Percentiles rank a stretch among this genome's conserved stretches.
phyloP scores from a whole-genome alignment of 139 green algal species.

The Spirogloea muscicola region DNA sequence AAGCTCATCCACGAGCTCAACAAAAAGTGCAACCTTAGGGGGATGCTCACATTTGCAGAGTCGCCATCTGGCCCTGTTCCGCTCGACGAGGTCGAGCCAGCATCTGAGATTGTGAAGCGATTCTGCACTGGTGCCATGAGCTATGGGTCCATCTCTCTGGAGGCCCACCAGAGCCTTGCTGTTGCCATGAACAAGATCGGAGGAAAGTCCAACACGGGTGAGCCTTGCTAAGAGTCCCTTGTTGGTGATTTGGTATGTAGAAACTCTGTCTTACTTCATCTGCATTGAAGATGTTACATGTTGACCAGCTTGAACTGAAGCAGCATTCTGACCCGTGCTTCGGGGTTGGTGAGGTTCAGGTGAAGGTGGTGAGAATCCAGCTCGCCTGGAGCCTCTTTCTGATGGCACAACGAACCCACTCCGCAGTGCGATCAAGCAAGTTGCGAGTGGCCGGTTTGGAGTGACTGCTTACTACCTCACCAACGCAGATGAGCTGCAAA shows the following conservation, averaged over 20 bases:
- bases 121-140: constrained; percentile 84
- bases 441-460: constrained; percentile 85
- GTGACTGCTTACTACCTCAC: constrained; percentile 90
- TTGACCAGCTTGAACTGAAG: no score
- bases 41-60: constrained; percentile 80
- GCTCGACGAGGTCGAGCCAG: constrained; percentile 78
- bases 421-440: constrained; percentile 81
- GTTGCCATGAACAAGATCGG: constrained; percentile 90
- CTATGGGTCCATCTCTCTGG: constrained; percentile 83
- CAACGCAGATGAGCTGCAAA: constrained; percentile 92
- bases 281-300: no score
- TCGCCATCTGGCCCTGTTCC: constrained; percentile 26
- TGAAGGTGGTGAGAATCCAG: constrained; percentile 90
- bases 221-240: no score
- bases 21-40: constrained; percentile 77
- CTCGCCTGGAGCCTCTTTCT: constrained; percentile 65
- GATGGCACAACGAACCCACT: constrained; percentile 80
- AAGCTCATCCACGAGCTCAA: constrained; percentile 69
- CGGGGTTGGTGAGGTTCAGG: no score
- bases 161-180: constrained; percentile 88
- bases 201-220: constrained; percentile 70
- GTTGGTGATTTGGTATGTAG: no score
- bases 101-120: constrained; percentile 81
- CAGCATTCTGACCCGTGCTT: no score
- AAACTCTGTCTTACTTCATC: no score